phyloP scores from a whole-genome alignment of 768 basidiomycete species.

The Termitomyces sp. region DNA sequence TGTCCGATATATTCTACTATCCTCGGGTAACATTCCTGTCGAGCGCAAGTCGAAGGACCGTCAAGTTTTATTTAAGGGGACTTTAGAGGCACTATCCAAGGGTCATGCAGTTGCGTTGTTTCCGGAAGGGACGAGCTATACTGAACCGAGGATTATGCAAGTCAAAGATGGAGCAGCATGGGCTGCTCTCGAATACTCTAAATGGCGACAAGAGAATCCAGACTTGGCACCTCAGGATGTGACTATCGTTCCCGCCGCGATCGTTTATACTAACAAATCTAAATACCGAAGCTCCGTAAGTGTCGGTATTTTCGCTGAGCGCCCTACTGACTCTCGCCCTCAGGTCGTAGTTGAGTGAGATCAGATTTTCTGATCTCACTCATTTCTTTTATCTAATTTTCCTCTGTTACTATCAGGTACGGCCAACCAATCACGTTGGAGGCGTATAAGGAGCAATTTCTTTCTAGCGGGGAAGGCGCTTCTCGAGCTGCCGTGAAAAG shows the following conservation, averaged over 20 bases:
- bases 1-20: slow-evolving; percentile 66
- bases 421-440: slow-evolving; percentile 76
- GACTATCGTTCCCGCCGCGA: slow-evolving; percentile 74
- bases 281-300: slow-evolving; percentile 90
- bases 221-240: slow-evolving; percentile 42
- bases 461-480: slow-evolving; percentile 59
- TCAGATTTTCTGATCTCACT: neutral
- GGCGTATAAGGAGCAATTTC: slow-evolving; percentile 70
- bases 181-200: slow-evolving; percentile 90
- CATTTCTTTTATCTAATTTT: slow-evolving; percentile 7
- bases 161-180: slow-evolving; percentile 92
- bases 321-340: neutral
- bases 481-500: slow-evolving; percentile 80
- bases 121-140: slow-evolving; percentile 91
- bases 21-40: slow-evolving; percentile 96
- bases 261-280: slow-evolving; percentile 93
- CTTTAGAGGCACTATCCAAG: slow-evolving; percentile 77
- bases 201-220: slow-evolving; percentile 62
- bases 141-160: slow-evolving; percentile 88
- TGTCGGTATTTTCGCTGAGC: slow-evolving; percentile 17
- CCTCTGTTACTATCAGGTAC: slow-evolving; percentile 55
- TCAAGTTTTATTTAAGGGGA: slow-evolving; percentile 80
- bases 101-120: slow-evolving; percentile 89
- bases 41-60: slow-evolving; percentile 94
- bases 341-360: slow-evolving; percentile 73